Percentiles rank a stretch among this genome's conserved stretches.
Evolutionary conservation across 306 rosid genomes (phyloP).

Genomic region (Pyrus pyrifolia): DNA sequence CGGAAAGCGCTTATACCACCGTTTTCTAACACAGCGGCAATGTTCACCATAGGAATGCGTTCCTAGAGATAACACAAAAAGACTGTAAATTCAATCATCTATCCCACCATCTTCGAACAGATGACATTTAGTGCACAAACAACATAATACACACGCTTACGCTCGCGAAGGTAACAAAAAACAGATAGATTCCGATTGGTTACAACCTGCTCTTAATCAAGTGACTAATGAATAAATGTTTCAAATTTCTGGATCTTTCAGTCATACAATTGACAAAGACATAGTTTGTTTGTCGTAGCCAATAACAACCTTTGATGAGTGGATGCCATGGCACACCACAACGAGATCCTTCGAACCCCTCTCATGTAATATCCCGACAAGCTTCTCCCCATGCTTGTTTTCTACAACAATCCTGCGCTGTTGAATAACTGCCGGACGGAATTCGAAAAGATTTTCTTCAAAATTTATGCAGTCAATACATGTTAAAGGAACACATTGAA

Average conservation of each 20-base stretch:
- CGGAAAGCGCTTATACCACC: constrained; percentile 61
- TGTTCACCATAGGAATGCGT: constrained; percentile 75
- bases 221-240: background rate
- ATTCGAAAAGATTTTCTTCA: background rate
- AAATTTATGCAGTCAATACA: too few species aligned
- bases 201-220: background rate
- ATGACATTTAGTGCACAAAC: background rate
- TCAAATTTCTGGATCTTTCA: background rate
- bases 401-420: constrained; percentile 28
- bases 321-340: constrained; percentile 80
- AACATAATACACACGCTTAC: background rate
- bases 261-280: background rate
- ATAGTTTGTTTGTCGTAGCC: background rate
- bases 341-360: constrained; percentile 53
- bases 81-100: constrained; percentile 1
- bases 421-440: constrained; percentile 20
- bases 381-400: constrained; percentile 62
- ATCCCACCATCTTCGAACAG: constrained; percentile 8
- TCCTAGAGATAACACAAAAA: constrained; percentile 37
- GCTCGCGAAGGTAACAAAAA: background rate
- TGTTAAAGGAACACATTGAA: too few species aligned
- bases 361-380: constrained; percentile 70
- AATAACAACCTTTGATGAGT: constrained; percentile 76
- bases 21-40: constrained; percentile 58
- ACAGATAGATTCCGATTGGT: background rate